phyloP scores from a whole-genome alignment of 768 basidiomycete genomes.

The Leccinum pellstonianum region DNA sequence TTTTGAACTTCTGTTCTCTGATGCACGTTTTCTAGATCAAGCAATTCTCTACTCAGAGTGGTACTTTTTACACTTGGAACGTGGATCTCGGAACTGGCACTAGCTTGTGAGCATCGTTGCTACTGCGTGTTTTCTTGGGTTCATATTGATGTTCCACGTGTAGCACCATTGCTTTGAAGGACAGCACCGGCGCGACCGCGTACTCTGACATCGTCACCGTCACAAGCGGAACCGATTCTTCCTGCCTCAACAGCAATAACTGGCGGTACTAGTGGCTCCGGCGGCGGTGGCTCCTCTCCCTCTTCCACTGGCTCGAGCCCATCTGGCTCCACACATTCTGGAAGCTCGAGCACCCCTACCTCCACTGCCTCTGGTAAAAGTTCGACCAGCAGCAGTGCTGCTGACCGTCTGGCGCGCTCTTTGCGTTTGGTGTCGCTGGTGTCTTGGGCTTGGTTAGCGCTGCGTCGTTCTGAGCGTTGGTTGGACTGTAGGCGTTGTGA shows the following conservation, averaged over 20 bases:
- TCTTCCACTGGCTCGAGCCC: conserved; percentile 1
- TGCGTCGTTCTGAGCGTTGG: conserved; percentile 40
- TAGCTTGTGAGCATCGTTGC: conserved; percentile 38
- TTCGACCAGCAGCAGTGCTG: conserved; percentile 32
- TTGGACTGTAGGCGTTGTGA: conserved; percentile 1
- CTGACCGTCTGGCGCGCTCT: conserved; percentile 30
- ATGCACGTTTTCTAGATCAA: conserved; percentile 43
- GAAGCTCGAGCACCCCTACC: conserved; percentile 7
- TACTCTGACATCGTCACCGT: conserved; percentile 55
- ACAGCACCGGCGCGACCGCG: conserved; percentile 50
- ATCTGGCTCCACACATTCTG: not conserved
- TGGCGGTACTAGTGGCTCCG: conserved; percentile 1
- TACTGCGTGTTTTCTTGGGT: not conserved
- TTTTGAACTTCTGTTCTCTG: not conserved
- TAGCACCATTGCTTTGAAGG: conserved; percentile 59
- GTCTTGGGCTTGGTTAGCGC: conserved; percentile 53
- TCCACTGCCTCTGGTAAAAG: conserved; percentile 26
- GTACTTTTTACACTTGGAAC: conserved; percentile 50
- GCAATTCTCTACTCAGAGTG: conserved; percentile 46
- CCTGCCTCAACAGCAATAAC: conserved; percentile 28
- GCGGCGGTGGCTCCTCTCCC: not conserved
- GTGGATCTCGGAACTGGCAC: conserved; percentile 48
- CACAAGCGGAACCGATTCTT: conserved; percentile 31
- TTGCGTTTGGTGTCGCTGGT: conserved; percentile 45
- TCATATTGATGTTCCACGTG: not conserved